A percentile compares a stretch with the other conserved stretches of the same genome.
Conservation (phyloP, 2,329 filamentous ascomycete genomes). For the Fusarium chuoi region DNA sequence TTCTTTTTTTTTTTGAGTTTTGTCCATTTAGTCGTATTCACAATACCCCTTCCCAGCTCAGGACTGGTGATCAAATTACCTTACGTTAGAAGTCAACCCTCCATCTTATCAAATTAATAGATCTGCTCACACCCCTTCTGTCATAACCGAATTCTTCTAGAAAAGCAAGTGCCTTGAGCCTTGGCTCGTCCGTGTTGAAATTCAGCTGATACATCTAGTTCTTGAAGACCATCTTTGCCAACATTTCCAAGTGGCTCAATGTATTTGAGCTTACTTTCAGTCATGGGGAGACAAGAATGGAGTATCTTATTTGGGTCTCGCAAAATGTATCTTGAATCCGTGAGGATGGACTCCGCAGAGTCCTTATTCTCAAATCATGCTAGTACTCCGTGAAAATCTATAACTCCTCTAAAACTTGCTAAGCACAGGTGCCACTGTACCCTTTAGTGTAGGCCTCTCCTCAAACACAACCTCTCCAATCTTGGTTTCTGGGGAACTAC, state of each 20-base stretch:
- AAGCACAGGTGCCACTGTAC: constrained; percentile 60
- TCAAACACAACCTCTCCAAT: constrained; percentile 63
- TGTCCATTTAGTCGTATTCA: constrained; percentile 1
- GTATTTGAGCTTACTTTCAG: not conserved
- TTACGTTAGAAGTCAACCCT: not conserved
- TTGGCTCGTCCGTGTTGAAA: not conserved
- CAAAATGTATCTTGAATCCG: not conserved
- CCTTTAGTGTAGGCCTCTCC: constrained; percentile 59
- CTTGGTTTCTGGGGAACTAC: constrained; percentile 54
- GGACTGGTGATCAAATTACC: not conserved
- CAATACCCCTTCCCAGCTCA: constrained; percentile 26
- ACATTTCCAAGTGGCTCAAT: not conserved
- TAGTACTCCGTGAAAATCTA: not conserved
- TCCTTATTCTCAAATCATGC: not conserved
- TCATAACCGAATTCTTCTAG: not conserved
- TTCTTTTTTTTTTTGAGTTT: not conserved
- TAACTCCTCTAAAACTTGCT: constrained; percentile 53
- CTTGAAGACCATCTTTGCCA: not conserved
- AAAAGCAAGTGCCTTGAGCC: not conserved
- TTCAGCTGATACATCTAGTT: not conserved
- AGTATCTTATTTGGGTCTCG: not conserved
- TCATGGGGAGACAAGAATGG: not conserved
- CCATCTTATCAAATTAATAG: not conserved
- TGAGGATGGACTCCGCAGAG: not conserved
- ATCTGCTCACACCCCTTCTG: not conserved